Evolutionary conservation across 768 basidiomycete genomes (phyloP), one percentile per base, ranked within the genome.

Genomic region (Epithele typhae): DNA sequence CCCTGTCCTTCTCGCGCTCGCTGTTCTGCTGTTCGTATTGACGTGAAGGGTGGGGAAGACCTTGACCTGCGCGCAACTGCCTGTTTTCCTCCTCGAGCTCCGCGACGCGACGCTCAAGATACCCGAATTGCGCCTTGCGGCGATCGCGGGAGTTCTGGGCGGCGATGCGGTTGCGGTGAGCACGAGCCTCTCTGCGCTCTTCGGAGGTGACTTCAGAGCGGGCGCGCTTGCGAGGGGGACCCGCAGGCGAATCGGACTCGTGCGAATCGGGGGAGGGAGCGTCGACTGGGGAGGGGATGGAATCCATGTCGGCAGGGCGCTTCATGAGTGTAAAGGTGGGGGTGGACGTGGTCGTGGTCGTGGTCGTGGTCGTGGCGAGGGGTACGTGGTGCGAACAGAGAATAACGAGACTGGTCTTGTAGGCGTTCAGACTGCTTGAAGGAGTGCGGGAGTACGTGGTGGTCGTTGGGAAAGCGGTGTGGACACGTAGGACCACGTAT

Each of bases 131-230:
- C 14, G 83, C 84, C 66, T 95, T 95, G 46, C 91, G 79, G 56
- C 87, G 78, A 70, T 95, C 92, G 37, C 92, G 83, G 10, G 87
- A 90, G 70, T 92, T 87, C 73, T 95, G 92, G 5, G 92, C 92
- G 2, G 92, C 92, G 64, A 94, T 90, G 41, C 92, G 79, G 68
- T 95, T 95, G 46, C 92, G 82, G 68, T 92, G 89, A 14, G 88
- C 91, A 54, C 92, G 77, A 39, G 87, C 89, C 63, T 92, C 90
- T 57, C 81, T 87, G 65, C 87, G 86, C 59, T 91, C 87, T 52
- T 91, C 89, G 0, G 84, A 70, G 5, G 79, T 71, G 21, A 74
- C 38, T 9, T 77, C 76, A 7, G 82, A 74, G 57, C 89, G 83
- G 25, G 79, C 64, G 23, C 89, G 87, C 62, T 92, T 92, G 56